phyloP scores from a whole-genome alignment of 495 filamentous ascomycete genomes.

The Penicillium fimorum region DNA sequence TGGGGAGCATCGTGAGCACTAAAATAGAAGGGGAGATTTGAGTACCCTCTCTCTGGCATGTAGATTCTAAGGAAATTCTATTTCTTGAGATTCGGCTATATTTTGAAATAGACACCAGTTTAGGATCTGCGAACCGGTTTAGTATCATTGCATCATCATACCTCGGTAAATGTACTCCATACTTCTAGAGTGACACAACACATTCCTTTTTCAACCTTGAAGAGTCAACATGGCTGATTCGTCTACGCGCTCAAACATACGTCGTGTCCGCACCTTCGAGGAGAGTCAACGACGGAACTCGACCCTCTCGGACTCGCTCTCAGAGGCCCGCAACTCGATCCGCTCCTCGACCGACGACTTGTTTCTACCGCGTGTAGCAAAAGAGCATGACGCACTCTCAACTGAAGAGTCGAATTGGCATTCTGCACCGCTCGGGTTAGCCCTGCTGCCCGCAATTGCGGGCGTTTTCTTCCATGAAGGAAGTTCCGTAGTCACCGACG shows the following conservation, averaged over 20 bases:
- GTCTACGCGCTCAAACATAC: constrained; percentile 7
- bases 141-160: background rate
- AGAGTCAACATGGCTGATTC: constrained; percentile 22
- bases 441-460: constrained; percentile 78
- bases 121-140: constrained; percentile 1
- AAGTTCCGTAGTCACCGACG: constrained; percentile 75
- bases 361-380: constrained; percentile 57
- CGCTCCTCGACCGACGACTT: constrained; percentile 71
- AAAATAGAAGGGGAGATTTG: no score
- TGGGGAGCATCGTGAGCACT: no score
- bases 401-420: constrained; percentile 67
- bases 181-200: background rate
- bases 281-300: constrained; percentile 64
- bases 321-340: constrained; percentile 64
- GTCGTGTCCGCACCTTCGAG: constrained; percentile 31
- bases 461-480: constrained; percentile 86
- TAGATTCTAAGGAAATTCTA: no score
- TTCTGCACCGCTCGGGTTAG: constrained; percentile 74
- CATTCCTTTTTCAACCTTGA: background rate
- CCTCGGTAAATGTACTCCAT: background rate
- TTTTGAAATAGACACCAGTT: background rate
- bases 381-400: constrained; percentile 21
- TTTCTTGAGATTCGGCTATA: no score
- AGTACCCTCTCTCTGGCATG: no score
- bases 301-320: constrained; percentile 68